Percentiles rank a stretch among this genome's conserved stretches.
These are phyloP conservation scores for Pseudogymnoascus sp. DNA, from an alignment of 2,329 filamentous ascomycete genomes.

Conservation along the genomic window DNA sequence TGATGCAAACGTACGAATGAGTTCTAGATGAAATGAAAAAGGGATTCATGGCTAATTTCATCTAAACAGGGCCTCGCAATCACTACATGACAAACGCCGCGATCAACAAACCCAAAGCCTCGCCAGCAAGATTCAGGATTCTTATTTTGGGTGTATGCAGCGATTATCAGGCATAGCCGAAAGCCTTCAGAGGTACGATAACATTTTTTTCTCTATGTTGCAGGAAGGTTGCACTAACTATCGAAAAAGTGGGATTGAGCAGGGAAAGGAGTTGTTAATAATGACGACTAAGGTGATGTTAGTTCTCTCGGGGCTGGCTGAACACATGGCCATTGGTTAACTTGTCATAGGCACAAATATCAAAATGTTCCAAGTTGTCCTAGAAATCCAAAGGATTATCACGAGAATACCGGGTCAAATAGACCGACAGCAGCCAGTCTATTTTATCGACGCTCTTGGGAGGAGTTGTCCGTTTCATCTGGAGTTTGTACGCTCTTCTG, in stretches of 20 bases:
- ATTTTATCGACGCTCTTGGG: constrained; percentile 12
- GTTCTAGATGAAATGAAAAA: neutral
- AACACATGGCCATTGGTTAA: neutral
- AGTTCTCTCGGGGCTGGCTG: neutral
- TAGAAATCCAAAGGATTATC: constrained; percentile 10
- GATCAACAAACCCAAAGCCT: constrained; percentile 12
- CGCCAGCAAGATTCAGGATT: neutral
- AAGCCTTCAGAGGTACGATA: neutral
- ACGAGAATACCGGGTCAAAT: constrained; percentile 10
- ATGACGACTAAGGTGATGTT: constrained; percentile 4
- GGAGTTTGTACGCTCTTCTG: constrained; percentile 9
- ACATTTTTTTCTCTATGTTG: neutral
- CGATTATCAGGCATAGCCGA: neutral
- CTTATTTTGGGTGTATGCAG: constrained; percentile 12
- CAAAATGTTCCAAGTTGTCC: constrained; percentile 8
- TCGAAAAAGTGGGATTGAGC: neutral
- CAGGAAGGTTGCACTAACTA: neutral
- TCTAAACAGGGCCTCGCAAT: neutral
- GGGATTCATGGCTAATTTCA: neutral
- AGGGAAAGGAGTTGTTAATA: neutral
- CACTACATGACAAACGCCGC: constrained; percentile 13
- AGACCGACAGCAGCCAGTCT: constrained; percentile 7
- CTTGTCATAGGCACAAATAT: constrained; percentile 2
- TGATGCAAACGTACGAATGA: constrained; percentile 21
- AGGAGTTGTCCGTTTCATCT: constrained; percentile 10